Evolutionary conservation across 2,329 filamentous ascomycete genomes (phyloP).

Genomic region (Fusarium fujikuroi): DNA sequence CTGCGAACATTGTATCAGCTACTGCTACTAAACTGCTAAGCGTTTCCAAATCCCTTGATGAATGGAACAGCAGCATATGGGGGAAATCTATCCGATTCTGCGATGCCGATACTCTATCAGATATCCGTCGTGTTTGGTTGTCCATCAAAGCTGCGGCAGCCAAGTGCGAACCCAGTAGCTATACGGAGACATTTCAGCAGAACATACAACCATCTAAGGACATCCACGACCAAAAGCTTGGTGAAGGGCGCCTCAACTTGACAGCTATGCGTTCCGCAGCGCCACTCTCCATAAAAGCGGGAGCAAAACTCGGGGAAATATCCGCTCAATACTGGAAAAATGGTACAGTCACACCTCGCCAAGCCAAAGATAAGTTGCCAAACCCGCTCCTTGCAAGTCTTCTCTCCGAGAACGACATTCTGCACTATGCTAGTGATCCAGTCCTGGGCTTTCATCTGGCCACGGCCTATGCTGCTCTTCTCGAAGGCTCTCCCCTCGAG

Average conservation of each 20-base stretch:
- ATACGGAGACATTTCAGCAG: conserved; percentile 21
- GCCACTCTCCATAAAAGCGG: conserved; percentile 48
- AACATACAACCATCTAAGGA: conserved; percentile 37
- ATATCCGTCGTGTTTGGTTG: conserved; percentile 54
- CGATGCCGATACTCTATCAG: conserved; percentile 57
- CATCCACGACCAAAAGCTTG: conserved; percentile 14
- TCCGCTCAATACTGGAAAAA: conserved; percentile 51
- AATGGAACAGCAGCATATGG: conserved; percentile 60
- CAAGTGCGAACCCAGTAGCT: conserved; percentile 14
- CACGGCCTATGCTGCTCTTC: conserved; percentile 54
- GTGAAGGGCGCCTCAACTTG: conserved; percentile 37
- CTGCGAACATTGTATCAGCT: conserved; percentile 50
- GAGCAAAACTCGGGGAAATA: conserved; percentile 34
- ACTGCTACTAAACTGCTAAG: conserved; percentile 58
- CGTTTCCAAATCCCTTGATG: conserved; percentile 50
- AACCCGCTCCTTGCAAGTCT: conserved; percentile 60
- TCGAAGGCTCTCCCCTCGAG: conserved; percentile 53
- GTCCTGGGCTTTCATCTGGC: conserved; percentile 68
- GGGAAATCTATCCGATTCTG: conserved; percentile 59
- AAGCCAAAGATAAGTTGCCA: conserved; percentile 34
- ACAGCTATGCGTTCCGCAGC: conserved; percentile 53
- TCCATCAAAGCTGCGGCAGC: conserved; percentile 35
- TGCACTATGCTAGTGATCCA: conserved; percentile 64
- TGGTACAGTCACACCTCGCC: conserved; percentile 45
- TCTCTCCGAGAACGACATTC: conserved; percentile 47